Evolutionary conservation across 805 yeast species (phyloP).

Genomic region (Torulaspora delbrueckii): DNA sequence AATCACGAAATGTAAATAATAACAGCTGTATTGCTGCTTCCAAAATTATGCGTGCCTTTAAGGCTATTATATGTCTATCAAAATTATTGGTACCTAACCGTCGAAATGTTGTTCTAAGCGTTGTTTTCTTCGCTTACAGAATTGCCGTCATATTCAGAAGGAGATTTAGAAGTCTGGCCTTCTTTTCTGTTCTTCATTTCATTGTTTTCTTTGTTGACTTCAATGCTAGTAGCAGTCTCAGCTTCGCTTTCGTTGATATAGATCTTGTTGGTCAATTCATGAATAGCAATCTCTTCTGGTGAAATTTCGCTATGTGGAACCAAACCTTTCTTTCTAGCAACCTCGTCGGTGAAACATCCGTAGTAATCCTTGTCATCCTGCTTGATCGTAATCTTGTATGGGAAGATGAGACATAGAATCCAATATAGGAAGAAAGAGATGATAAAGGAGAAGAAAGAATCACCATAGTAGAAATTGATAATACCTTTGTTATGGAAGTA

Average conservation of each 20-base stretch:
- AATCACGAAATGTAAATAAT: slow-evolving; percentile 9
- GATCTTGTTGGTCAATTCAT: slow-evolving; percentile 9
- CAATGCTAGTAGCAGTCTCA: slow-evolving; percentile 10
- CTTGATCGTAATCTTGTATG: slow-evolving; percentile 33
- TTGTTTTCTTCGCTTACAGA: not conserved
- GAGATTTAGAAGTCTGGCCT: not conserved
- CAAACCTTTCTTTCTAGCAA: slow-evolving; percentile 32
- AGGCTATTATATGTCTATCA: not conserved
- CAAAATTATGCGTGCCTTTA: not conserved
- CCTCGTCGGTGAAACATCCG: slow-evolving; percentile 38
- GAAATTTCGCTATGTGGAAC: slow-evolving; percentile 33
- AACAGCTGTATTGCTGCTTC: not conserved
- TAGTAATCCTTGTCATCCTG: slow-evolving; percentile 41
- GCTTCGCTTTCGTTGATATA: slow-evolving; percentile 9
- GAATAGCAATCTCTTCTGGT: slow-evolving; percentile 21
- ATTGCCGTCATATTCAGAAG: slow-evolving; percentile 1
- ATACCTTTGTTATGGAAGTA: slow-evolving; percentile 36
- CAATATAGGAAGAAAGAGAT: slow-evolving; percentile 39
- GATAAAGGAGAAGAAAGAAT: slow-evolving; percentile 40
- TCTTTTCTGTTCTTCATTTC: slow-evolving; percentile 7
- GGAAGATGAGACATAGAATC: slow-evolving; percentile 36
- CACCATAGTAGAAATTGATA: slow-evolving; percentile 41
- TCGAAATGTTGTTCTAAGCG: not conserved
- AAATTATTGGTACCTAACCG: not conserved
- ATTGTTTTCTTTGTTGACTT: slow-evolving; percentile 6